Base-by-base conservation (phyloP, 805 yeast genomes). In the Ogataea philodendri region DNA sequence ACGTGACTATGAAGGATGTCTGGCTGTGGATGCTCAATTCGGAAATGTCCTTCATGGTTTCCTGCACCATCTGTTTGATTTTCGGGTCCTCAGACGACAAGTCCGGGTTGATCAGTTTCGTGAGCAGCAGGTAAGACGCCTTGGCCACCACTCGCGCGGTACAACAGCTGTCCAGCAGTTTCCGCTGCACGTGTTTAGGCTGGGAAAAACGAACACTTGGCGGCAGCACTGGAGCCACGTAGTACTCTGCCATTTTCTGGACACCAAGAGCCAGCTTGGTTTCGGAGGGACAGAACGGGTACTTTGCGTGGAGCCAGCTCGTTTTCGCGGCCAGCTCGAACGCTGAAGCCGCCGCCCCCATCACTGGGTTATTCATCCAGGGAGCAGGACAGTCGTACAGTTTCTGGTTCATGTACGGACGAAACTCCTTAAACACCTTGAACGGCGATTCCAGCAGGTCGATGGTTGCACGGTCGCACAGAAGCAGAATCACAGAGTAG, bases 281-380 rank as follows among this genome's bases (percentile, higher is more conserved):
- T n/a, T n/a, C n/a, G n/a, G n/a, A n/a, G n/a, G n/a, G n/a, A n/a
- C n/a, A n/a, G n/a, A 41, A 21, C 3, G 51, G 51, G 17, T 32
- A 37, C 9, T 30, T 31, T 24, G 59, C 38, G 9, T 57, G 54
- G n/a, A 65, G 45, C 60, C 61, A 64, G 5, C 59, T 49, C 3
- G 59, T 45, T 36, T 65, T 65, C 10, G 67, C 65, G 11, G 59
- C 38, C 13, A 63, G 40, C 34, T 64, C 67, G 37, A 63, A 62
- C 7, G 60, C 58, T 13, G 55, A 55, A 5, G 51, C 37, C 3
- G 67, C 59, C 8, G 68, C 60, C 3, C 70, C 70, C 39, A 61
- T 46, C 7, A 65, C 61, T 0, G 70, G 69, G 31, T 64, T 59
- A 34, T 62, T 65, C 62, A 64, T 58, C 67, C 67, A 65, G 24